Conservation (phyloP, 2,329 filamentous ascomycete species). For the Trichoderma endophyticum region DNA sequence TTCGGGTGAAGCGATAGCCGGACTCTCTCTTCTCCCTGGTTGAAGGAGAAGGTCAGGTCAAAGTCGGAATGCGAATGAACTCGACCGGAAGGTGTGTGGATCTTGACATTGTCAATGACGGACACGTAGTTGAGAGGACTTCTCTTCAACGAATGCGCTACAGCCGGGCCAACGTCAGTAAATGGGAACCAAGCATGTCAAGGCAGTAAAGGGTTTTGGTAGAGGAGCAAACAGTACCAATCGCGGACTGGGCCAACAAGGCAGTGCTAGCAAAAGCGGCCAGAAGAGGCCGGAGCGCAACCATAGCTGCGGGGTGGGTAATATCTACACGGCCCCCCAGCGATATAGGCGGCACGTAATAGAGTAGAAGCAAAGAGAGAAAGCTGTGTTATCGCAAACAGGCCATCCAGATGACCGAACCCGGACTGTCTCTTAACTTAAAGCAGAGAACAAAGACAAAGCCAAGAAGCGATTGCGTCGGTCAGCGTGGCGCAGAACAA, state of each 20-base stretch:
- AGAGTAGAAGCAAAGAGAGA: neutral
- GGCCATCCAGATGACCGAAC: constrained; percentile 4
- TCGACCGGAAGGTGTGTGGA: constrained; percentile 74
- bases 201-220: neutral
- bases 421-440: neutral
- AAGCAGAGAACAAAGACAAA: neutral
- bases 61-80: constrained; percentile 80
- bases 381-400: neutral
- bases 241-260: constrained; percentile 23
- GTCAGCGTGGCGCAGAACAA: neutral
- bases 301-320: constrained; percentile 24
- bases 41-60: constrained; percentile 76
- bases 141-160: constrained; percentile 68
- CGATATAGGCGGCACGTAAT: constrained; percentile 5
- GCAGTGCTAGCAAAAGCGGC: constrained; percentile 26
- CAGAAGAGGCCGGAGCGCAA: constrained; percentile 26
- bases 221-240: constrained; percentile 23
- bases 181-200: constrained; percentile 20
- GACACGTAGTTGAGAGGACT: constrained; percentile 75
- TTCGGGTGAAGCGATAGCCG: constrained; percentile 85
- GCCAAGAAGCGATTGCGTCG: constrained; percentile 9
- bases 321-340: constrained; percentile 1
- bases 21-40: constrained; percentile 64
- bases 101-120: constrained; percentile 67
- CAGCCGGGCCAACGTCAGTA: constrained; percentile 26